Evolutionary conservation across 139 green algal genomes (phyloP).

Genomic region (Tetradesmus lagerheimii): DNA sequence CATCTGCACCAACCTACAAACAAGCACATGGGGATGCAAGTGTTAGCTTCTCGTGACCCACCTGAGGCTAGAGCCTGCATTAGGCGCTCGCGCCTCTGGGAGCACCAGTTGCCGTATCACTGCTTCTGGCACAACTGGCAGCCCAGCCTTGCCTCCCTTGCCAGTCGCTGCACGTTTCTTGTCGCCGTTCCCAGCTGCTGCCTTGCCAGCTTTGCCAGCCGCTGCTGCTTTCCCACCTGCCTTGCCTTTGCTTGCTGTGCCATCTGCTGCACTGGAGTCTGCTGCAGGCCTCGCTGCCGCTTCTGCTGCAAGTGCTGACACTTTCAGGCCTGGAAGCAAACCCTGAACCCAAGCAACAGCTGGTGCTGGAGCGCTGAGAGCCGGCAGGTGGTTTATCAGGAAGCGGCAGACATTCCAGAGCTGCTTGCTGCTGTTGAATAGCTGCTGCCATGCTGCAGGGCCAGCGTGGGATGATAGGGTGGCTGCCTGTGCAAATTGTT

Average conservation of each 20-base stretch:
- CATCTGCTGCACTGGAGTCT: background rate
- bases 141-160: constrained; percentile 11
- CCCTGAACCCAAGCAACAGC: constrained; percentile 48
- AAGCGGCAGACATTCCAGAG: constrained; percentile 54
- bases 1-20: background rate
- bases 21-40: background rate
- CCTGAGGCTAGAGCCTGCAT: background rate
- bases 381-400: constrained; percentile 59
- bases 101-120: background rate
- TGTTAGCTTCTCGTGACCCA: background rate
- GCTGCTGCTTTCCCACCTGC: background rate
- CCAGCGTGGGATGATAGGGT: constrained; percentile 52
- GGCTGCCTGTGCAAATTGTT: constrained; percentile 46
- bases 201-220: background rate
- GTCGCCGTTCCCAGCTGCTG: background rate
- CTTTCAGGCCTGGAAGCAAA: constrained; percentile 23
- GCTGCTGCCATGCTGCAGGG: constrained; percentile 53
- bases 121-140: background rate
- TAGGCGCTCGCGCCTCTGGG: background rate
- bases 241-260: background rate
- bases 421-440: constrained; percentile 55
- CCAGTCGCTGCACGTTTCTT: constrained; percentile 1
- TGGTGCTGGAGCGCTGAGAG: constrained; percentile 42
- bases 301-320: constrained; percentile 2
- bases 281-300: background rate